A percentile compares a stretch with the other conserved stretches of the same genome.
phyloP scores from a whole-genome alignment of 164 flowering plant genomes.

The Nymphaea thermarum region DNA sequence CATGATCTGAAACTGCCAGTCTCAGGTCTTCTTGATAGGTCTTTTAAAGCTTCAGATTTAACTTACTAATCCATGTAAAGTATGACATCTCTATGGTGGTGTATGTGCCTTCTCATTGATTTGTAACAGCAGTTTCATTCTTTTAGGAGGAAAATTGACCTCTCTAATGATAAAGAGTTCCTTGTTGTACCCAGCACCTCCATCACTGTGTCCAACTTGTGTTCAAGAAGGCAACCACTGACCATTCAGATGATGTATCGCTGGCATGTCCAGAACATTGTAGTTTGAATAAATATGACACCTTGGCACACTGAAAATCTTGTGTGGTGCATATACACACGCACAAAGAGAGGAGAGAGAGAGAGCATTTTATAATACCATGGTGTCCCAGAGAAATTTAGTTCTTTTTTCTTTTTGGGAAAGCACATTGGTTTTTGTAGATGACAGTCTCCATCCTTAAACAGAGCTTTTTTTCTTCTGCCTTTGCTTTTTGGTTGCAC shows the following conservation, averaged over 20 bases:
- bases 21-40: slow-evolving; percentile 37
- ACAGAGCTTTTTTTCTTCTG: too few relatives aligned
- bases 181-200: not conserved
- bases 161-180: not conserved
- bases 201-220: too few relatives aligned
- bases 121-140: not conserved
- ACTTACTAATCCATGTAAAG: not conserved
- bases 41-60: slow-evolving; percentile 37
- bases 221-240: too few relatives aligned
- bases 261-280: not conserved
- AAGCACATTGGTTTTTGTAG: too few relatives aligned
- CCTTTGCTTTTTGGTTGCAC: too few relatives aligned
- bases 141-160: not conserved
- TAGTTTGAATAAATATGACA: not conserved
- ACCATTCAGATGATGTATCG: not conserved
- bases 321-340: not conserved
- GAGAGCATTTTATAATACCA: too few relatives aligned
- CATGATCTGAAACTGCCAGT: slow-evolving; percentile 44
- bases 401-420: too few relatives aligned
- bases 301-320: not conserved
- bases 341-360: not conserved
- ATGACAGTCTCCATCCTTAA: too few relatives aligned
- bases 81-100: not conserved
- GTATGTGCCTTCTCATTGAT: not conserved
- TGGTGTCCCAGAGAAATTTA: too few relatives aligned